phyloP scores from a whole-genome alignment of 306 rosid genomes.

The Cucurbita moschata region DNA sequence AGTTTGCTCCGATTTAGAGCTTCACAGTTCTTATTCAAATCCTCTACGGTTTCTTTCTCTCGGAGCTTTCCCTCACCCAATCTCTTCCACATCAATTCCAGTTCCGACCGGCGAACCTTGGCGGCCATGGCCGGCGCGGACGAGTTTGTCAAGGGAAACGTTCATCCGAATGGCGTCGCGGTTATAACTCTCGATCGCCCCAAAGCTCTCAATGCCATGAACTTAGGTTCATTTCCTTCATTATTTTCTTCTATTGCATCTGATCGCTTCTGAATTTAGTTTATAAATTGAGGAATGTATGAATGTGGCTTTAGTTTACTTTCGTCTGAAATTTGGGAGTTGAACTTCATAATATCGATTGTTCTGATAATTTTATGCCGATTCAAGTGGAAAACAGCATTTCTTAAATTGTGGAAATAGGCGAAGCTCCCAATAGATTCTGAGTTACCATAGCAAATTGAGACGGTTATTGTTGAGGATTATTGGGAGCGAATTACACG shows the following conservation, averaged over 20 bases:
- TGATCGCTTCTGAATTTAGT: neutral
- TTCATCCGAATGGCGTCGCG: constrained; percentile 78
- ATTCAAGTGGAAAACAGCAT: neutral
- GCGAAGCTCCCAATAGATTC: neutral
- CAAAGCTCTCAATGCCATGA: constrained; percentile 98
- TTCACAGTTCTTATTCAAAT: constrained; percentile 17
- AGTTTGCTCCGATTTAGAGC: constrained; percentile 31
- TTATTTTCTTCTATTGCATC: neutral
- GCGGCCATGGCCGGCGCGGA: constrained; percentile 58
- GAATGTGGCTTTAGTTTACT: neutral
- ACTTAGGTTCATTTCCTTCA: constrained; percentile 33
- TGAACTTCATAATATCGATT: neutral
- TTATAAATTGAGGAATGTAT: neutral
- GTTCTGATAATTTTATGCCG: neutral
- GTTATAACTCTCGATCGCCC: constrained; percentile 92
- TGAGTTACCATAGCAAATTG: no score
- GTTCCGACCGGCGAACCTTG: constrained; percentile 25
- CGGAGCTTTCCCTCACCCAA: constrained; percentile 9
- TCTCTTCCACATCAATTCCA: constrained; percentile 12
- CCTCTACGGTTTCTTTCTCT: constrained; percentile 1
- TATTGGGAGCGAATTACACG: no score
- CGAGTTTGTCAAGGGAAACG: constrained; percentile 58
- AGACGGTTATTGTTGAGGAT: no score
- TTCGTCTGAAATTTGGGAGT: neutral
- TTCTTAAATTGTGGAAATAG: no score